Conservation (phyloP, 306 rosid species). For the Citrullus amarus region DNA sequence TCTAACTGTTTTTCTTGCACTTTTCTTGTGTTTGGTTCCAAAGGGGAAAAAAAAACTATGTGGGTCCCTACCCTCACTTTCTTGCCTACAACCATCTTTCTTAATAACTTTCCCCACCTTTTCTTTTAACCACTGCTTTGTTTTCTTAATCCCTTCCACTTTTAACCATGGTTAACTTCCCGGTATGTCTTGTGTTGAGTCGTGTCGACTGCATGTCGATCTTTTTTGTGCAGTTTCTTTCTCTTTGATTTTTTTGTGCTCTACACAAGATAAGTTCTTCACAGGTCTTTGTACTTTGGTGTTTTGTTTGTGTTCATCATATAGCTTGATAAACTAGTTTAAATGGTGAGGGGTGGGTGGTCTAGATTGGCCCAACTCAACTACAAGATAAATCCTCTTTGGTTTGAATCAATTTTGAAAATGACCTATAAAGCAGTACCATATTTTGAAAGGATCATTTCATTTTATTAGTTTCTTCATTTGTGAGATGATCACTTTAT, state of each 20-base stretch:
- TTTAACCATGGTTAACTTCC: neutral
- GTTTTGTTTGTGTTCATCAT: neutral
- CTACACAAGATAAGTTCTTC: neutral
- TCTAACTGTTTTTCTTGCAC: constrained; percentile 9
- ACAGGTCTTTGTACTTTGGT: neutral
- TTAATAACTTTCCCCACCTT: neutral
- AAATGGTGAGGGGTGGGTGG: neutral
- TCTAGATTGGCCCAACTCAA: neutral
- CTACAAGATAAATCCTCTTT: neutral
- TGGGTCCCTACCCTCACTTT: constrained; percentile 4
- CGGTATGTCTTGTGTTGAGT: neutral
- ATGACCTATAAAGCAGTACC: neutral
- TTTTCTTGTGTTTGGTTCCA: constrained; percentile 9
- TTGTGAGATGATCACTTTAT: neutral
- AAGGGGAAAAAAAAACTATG: neutral
- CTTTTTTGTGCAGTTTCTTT: neutral
- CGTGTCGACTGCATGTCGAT: neutral
- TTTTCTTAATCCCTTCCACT: neutral
- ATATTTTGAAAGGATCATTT: neutral
- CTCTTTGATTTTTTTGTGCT: neutral
- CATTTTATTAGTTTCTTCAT: neutral
- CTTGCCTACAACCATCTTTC: neutral
- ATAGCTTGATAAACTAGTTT: neutral
- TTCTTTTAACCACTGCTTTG: neutral
- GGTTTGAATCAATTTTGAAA: neutral